Percentiles rank a stretch among this genome's conserved stretches.
phyloP scores from a whole-genome alignment of 1,139 yeast genomes.

The Kurtzmaniella quercitrusa region DNA sequence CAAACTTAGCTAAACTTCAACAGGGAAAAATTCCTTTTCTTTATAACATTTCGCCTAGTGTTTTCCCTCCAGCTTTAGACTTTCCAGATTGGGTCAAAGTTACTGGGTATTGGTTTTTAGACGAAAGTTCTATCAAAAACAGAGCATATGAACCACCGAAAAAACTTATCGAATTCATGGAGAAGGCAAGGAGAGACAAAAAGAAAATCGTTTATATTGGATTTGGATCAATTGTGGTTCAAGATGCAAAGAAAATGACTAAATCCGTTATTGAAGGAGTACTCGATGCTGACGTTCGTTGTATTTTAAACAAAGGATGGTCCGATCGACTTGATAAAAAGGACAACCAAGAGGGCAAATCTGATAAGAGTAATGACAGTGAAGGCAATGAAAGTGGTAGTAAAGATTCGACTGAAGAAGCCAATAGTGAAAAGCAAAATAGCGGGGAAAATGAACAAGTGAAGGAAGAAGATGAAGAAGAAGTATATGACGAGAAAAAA shows the following conservation, averaged over 20 bases:
- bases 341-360: slow-evolving; percentile 6
- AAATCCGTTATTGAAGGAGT: slow-evolving; percentile 78
- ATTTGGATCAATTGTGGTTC: slow-evolving; percentile 91
- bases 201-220: slow-evolving; percentile 87
- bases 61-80: slow-evolving; percentile 89
- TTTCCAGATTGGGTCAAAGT: slow-evolving; percentile 92
- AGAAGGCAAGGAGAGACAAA: slow-evolving; percentile 52
- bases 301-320: slow-evolving; percentile 94
- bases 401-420: neutral
- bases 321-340: slow-evolving; percentile 57
- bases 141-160: slow-evolving; percentile 58
- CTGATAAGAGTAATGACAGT: slow-evolving; percentile 7
- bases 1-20: slow-evolving; percentile 65
- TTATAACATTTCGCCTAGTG: slow-evolving; percentile 82
- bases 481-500: slow-evolving; percentile 8
- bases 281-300: slow-evolving; percentile 70
- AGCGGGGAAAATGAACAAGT: slow-evolving; percentile 1
- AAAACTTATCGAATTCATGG: slow-evolving; percentile 56
- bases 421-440: neutral
- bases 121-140: slow-evolving; percentile 52
- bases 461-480: slow-evolving; percentile 26
- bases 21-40: slow-evolving; percentile 82
- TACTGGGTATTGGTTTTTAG: slow-evolving; percentile 93
- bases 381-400: slow-evolving; percentile 18
- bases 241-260: slow-evolving; percentile 75